phyloP scores from a whole-genome alignment of 129 eudicot species.

The Tagetes patula region DNA sequence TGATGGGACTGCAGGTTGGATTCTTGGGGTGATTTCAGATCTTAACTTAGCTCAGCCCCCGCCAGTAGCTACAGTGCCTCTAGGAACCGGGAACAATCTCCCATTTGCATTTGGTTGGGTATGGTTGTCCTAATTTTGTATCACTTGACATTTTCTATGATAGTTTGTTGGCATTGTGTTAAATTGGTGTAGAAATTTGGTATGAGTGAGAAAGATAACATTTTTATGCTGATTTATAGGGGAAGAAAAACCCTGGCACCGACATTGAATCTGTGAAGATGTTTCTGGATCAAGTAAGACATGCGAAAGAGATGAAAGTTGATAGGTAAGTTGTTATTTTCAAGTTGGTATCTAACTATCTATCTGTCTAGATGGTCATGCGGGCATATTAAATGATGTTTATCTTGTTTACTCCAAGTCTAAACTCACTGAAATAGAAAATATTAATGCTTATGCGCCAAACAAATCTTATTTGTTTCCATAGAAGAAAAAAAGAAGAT shows the following conservation, averaged over 20 bases:
- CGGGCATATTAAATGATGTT: slow-evolving; percentile 3
- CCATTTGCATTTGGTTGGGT: slow-evolving; percentile 98
- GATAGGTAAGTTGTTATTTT: slow-evolving; percentile 55
- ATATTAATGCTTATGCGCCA: neutral
- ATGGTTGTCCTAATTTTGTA: slow-evolving; percentile 28
- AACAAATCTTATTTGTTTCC: slow-evolving; percentile 1
- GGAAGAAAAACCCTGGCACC: slow-evolving; percentile 84
- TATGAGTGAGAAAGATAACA: neutral
- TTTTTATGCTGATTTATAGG: slow-evolving; percentile 47
- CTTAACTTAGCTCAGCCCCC: slow-evolving; percentile 65
- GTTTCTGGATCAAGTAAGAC: slow-evolving; percentile 62
- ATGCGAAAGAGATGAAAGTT: slow-evolving; percentile 72
- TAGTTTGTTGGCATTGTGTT: neutral
- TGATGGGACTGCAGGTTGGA: slow-evolving; percentile 95
- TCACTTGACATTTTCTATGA: neutral
- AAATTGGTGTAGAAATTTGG: neutral
- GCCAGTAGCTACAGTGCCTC: slow-evolving; percentile 88
- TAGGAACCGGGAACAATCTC: slow-evolving; percentile 91
- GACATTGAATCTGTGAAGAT: slow-evolving; percentile 53
- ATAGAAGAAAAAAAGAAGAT: neutral
- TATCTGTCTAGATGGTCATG: neutral
- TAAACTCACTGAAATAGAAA: neutral
- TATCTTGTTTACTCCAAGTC: neutral
- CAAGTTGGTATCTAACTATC: neutral
- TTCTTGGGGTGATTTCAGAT: slow-evolving; percentile 80